Percentiles rank a stretch among this genome's conserved stretches.
Conservation (phyloP, 371 early-diverging fungal species). For the Apophysomyces elegans region DNA sequence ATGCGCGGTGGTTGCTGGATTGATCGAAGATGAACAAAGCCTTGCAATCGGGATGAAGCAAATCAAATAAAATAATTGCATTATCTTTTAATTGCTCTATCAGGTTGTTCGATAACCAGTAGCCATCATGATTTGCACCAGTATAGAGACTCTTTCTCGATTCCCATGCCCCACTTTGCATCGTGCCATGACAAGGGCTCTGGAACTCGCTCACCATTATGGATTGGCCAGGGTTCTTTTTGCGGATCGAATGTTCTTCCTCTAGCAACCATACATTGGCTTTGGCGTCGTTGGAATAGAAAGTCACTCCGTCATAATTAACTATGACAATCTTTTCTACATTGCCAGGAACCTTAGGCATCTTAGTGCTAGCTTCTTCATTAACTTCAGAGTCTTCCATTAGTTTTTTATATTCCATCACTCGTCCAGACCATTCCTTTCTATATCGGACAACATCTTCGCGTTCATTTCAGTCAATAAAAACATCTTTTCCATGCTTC, state of each 20-base stretch:
- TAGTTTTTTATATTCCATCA: conserved; percentile 9
- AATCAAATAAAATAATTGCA: conserved; percentile 13
- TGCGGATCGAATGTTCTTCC: neutral
- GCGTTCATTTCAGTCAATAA: conserved; percentile 17
- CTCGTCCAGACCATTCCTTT: conserved; percentile 8
- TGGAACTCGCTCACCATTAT: conserved; percentile 23
- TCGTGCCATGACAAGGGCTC: conserved; percentile 19
- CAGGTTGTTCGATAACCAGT: conserved; percentile 13
- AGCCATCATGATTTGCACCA: conserved; percentile 11
- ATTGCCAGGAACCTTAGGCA: neutral
- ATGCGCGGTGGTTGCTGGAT: conserved; percentile 13
- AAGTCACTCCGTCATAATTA: conserved; percentile 16
- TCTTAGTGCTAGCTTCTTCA: neutral
- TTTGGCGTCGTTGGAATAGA: conserved; percentile 20
- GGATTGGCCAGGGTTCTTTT: conserved; percentile 15
- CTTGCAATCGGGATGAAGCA: conserved; percentile 11
- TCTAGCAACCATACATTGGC: conserved; percentile 2
- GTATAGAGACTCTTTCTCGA: conserved; percentile 3
- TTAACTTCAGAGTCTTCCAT: conserved; percentile 10
- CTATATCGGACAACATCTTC: conserved; percentile 14
- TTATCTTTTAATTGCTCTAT: conserved; percentile 15
- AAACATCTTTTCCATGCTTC: conserved; percentile 10
- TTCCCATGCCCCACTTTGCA: conserved; percentile 1
- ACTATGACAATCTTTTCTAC: conserved; percentile 5
- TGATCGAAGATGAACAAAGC: conserved; percentile 18